Evolutionary conservation across 2,329 filamentous ascomycete species (phyloP).

Genomic region (Hirsutella thompsonii): DNA sequence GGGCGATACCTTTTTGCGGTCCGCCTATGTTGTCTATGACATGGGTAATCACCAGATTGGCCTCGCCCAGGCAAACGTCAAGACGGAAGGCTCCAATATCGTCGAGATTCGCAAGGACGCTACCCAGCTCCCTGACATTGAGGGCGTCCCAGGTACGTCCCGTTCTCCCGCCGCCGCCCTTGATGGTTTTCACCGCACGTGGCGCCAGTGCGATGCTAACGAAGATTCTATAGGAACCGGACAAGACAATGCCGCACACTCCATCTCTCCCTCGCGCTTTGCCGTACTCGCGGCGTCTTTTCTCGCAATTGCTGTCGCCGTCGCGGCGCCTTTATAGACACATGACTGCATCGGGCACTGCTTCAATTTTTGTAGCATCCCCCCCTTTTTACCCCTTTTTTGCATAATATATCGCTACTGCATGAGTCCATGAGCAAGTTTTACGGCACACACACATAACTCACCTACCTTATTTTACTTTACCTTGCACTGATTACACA

Average conservation of each 20-base stretch:
- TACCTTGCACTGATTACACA: no score
- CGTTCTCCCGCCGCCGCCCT: not conserved
- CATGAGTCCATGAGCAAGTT: no score
- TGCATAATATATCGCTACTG: no score
- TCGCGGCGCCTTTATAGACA: constrained; percentile 1
- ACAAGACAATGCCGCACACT: constrained; percentile 9
- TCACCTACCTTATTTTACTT: no score
- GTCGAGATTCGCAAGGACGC: constrained; percentile 28
- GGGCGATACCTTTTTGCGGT: constrained; percentile 46
- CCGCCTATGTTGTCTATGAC: constrained; percentile 45
- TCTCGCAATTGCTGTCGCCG: constrained; percentile 8
- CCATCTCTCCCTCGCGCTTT: constrained; percentile 6
- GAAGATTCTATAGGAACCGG: constrained; percentile 1
- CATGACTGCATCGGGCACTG: no score
- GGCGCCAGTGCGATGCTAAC: not conserved
- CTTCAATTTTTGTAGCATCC: no score
- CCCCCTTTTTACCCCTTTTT: no score
- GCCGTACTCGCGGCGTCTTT: constrained; percentile 3
- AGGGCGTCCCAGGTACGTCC: constrained; percentile 25
- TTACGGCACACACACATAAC: no score
- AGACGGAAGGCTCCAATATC: constrained; percentile 28
- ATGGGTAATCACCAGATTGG: constrained; percentile 35
- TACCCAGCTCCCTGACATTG: constrained; percentile 26
- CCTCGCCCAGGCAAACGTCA: constrained; percentile 39
- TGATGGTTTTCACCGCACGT: not conserved